A percentile compares a stretch with the other conserved stretches of the same genome.
phyloP scores from a whole-genome alignment of 2,329 filamentous ascomycete species.

The Dendryphion nanum region DNA sequence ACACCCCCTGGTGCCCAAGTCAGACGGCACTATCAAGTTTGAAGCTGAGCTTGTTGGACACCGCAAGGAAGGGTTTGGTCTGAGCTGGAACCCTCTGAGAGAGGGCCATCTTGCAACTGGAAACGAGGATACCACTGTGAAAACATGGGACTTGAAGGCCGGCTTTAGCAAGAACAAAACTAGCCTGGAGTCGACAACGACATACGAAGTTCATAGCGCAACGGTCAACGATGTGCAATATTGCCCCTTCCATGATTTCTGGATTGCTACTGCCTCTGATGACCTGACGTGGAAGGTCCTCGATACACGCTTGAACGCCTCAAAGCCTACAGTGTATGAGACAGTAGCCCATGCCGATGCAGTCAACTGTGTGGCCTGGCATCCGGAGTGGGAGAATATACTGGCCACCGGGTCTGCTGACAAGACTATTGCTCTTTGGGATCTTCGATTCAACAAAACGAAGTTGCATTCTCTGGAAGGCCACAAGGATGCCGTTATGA shows the following conservation, averaged over 20 bases:
- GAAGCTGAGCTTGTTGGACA: constrained; percentile 87
- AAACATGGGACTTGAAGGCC: constrained; percentile 81
- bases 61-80: constrained; percentile 82
- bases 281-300: constrained; percentile 91
- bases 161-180: constrained; percentile 69
- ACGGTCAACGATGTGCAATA: constrained; percentile 98
- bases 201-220: constrained; percentile 83
- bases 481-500: constrained; percentile 86
- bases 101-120: constrained; percentile 83
- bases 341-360: constrained; percentile 80
- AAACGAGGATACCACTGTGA: constrained; percentile 87
- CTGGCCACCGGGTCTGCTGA: constrained; percentile 93
- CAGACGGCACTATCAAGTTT: constrained; percentile 67
- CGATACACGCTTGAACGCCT: constrained; percentile 71
- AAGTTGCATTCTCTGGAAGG: constrained; percentile 89
- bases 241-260: constrained; percentile 78
- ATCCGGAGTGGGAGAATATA: constrained; percentile 84
- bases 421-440: constrained; percentile 94
- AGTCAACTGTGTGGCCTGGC: constrained; percentile 95
- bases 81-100: constrained; percentile 86
- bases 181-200: constrained; percentile 67
- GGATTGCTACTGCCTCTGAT: constrained; percentile 89
- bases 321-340: constrained; percentile 66
- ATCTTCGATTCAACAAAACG: constrained; percentile 83
- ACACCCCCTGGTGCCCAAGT: constrained; percentile 71